Evolutionary conservation across 2,329 filamentous ascomycete genomes (phyloP).

Genomic region (Annulohypoxylon truncatum): DNA sequence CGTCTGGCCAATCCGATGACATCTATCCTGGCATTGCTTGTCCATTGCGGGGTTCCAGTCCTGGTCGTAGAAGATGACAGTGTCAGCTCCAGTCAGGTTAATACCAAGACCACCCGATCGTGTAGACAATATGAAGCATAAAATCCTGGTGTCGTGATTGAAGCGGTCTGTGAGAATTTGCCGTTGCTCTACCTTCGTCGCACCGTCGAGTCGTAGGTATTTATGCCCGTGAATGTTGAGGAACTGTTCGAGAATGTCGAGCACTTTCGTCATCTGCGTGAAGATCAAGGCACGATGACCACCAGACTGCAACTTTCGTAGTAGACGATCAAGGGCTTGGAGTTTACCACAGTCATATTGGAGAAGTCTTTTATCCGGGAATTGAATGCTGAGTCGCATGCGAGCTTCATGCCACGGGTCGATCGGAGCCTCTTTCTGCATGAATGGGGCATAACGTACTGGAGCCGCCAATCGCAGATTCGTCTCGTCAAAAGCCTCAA

Average conservation of each 20-base stretch:
- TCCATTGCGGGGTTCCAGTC: constrained; percentile 99
- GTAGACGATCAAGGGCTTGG: constrained; percentile 85
- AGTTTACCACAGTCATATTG: constrained; percentile 99
- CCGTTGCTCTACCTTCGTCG: constrained; percentile 93
- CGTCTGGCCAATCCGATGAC: constrained; percentile 96
- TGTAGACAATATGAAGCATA: constrained; percentile 95
- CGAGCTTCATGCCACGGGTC: constrained; percentile 96
- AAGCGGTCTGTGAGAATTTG: constrained; percentile 97
- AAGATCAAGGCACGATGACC: constrained; percentile 97
- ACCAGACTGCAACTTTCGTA: constrained; percentile 87
- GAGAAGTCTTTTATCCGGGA: constrained; percentile 93
- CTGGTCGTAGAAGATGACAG: constrained; percentile 98
- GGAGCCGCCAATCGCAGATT: constrained; percentile 69
- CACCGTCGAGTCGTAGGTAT: constrained; percentile 95
- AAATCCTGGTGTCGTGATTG: constrained; percentile 91
- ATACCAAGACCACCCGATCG: constrained; percentile 94
- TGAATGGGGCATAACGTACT: constrained; percentile 66
- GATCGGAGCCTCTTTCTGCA: constrained; percentile 65
- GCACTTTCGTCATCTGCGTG: constrained; percentile 98
- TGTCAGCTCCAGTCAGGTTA: constrained; percentile 95
- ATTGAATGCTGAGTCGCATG: constrained; percentile 93
- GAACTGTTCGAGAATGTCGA: constrained; percentile 97
- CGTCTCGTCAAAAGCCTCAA: constrained; percentile 66
- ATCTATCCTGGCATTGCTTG: constrained; percentile 97
- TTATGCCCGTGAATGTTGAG: constrained; percentile 98